phyloP scores from a whole-genome alignment of 2,329 filamentous ascomycete genomes.

The Xylariaceae sp. region DNA sequence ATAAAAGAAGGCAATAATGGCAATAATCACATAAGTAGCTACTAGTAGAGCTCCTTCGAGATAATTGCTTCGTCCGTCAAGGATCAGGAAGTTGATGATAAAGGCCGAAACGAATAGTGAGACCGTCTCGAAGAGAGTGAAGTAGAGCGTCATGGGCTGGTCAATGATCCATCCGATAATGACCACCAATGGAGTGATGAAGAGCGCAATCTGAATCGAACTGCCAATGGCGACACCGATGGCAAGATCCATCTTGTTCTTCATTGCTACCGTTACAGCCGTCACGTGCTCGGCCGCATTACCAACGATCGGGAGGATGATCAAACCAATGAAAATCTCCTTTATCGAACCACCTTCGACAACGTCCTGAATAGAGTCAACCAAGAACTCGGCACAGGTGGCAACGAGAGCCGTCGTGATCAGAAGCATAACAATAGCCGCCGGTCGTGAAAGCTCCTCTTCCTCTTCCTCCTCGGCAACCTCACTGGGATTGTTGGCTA shows the following conservation, averaged over 20 bases:
- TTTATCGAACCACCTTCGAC: constrained; percentile 51
- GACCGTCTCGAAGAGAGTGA: constrained; percentile 84
- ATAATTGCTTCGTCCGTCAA: constrained; percentile 82
- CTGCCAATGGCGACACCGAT: constrained; percentile 67
- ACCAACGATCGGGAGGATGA: constrained; percentile 67
- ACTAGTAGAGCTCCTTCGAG: constrained; percentile 70
- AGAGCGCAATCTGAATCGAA: constrained; percentile 67
- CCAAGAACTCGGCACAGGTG: constrained; percentile 64
- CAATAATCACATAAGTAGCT: constrained; percentile 63
- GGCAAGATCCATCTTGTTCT: constrained; percentile 72
- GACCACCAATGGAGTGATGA: constrained; percentile 65
- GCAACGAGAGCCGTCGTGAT: constrained; percentile 62
- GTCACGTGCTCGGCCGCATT: constrained; percentile 71
- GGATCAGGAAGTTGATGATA: constrained; percentile 81
- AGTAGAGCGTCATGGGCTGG: constrained; percentile 72
- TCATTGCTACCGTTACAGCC: constrained; percentile 63
- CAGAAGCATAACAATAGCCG: constrained; percentile 58
- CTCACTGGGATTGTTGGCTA: constrained; percentile 29
- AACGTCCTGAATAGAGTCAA: constrained; percentile 61
- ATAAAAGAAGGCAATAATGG: constrained; percentile 62
- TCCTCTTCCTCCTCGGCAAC: constrained; percentile 37
- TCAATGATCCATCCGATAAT: constrained; percentile 66
- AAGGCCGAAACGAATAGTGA: constrained; percentile 78
- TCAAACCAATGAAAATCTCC: constrained; percentile 65
- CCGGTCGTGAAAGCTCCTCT: constrained; percentile 48